Base-by-base conservation (phyloP, 1,139 yeast genomes). In the Saccharomyces uvarum region DNA sequence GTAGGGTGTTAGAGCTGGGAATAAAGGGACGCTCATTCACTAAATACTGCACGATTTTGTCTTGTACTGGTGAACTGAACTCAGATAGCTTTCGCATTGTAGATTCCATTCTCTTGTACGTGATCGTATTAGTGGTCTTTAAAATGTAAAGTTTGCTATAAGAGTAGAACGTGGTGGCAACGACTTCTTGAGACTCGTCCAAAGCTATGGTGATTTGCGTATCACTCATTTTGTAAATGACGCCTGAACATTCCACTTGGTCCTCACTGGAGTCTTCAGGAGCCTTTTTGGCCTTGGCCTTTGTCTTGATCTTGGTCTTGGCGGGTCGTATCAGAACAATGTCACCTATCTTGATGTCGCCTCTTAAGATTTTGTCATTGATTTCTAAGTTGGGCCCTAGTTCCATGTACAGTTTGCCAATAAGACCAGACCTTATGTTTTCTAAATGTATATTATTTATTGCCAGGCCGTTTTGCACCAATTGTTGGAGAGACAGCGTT, bases 21-120 rank as follows among this genome's bases (percentile, higher is more conserved):
- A 26, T 41, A 44, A 62, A 65, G 4, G 55, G 51, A 24, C 62
- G 54, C 13, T 54, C 55, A 47, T 57, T 61, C 29, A 64, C 56
- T 29, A 67, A 51, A 52, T 64, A 61, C 47, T 67, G 68, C 56
- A 60, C 55, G 73, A 58, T 70, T 73, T 60, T 69, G 58, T 57
- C 71, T 61, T 57, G 54, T 21, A 66, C 62, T 9, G 58, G 33
- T 11, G 54, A 55, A 14, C 72, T 69, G 51, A 81, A 63, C 57
- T 83, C 86, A 9, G 74, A 70, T n/a, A 88, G 72, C 61, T 83
- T 86, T 48, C 84, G 77, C 82, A 91, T 75, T 0, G 96, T 83
- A 16, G 86, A 81, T 53, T 83, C 81, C 96, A 93, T 89, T 59
- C 97, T 68, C 60, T 83, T 83, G 63, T 85, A 87, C 0, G 91